Conservation (phyloP, 2,329 filamentous ascomycete genomes). For the Paracoccidioides brasiliensis region DNA sequence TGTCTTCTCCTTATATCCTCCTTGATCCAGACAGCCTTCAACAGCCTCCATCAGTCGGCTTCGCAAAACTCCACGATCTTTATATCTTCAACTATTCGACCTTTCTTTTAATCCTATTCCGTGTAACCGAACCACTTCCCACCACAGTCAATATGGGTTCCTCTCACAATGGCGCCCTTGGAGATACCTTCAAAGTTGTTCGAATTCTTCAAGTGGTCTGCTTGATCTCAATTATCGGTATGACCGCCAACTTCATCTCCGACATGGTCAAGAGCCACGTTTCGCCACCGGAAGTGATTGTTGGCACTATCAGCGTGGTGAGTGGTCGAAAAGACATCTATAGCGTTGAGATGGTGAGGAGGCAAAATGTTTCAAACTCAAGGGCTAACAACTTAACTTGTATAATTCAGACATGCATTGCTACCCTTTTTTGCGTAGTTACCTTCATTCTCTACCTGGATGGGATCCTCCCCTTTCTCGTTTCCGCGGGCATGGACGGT, state of each 20-base stretch:
- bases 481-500: constrained; percentile 52
- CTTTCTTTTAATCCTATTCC: neutral
- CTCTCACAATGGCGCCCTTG: constrained; percentile 57
- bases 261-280: constrained; percentile 56
- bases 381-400: constrained; percentile 7
- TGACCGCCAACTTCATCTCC: constrained; percentile 69
- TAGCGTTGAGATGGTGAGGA: neutral
- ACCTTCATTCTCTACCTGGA: constrained; percentile 73
- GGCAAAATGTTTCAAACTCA: neutral
- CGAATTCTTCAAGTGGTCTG: constrained; percentile 57
- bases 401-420: constrained; percentile 53
- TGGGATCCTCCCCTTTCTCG: constrained; percentile 59
- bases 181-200: constrained; percentile 62
- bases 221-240: constrained; percentile 65
- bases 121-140: neutral
- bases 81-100: neutral
- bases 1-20: neutral
- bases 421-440: constrained; percentile 65
- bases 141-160: constrained; percentile 30
- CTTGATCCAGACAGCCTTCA: neutral
- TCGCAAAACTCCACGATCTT: neutral
- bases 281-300: constrained; percentile 56
- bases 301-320: constrained; percentile 70
- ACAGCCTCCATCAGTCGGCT: neutral
- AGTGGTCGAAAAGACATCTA: constrained; percentile 25